Evolutionary conservation across 2,329 filamentous ascomycete species (phyloP), one percentile per base, ranked within the genome.

Genomic region (Arthrobotrys iridis): DNA sequence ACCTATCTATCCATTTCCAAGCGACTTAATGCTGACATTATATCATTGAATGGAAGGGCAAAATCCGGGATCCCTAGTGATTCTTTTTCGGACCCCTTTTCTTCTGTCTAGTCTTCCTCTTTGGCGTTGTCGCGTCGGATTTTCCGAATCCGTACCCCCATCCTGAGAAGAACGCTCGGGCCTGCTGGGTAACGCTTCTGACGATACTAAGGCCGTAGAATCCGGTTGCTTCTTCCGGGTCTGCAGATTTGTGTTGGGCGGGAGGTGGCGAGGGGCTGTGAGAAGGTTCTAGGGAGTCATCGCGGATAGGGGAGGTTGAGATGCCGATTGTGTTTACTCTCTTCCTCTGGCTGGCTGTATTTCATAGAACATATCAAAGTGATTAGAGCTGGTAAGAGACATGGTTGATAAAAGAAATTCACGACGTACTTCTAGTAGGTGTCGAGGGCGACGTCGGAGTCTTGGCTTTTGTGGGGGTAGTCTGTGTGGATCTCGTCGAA

Each of bases 91-190:
- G 45, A 2, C 33, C n/a, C 22, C 24, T 30, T 52, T 50, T 67
- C 28, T 15, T 26, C 33, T 10, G 1, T 13, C 24, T 60, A 2
- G 52, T 46, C n/a, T 30, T 35, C n/a, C 30, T 43, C 7, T 41
- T 43, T 4, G 45, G 4, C 4, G 22, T 8, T 8, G 22, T 8
- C 4, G 24, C n/a, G 10, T 11, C 26, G 30, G 22, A 15, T 6
- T 20, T 30, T 15, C 55, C 55, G n/a, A 70, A 70, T 18, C 33
- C 11, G 24, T 62, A 70, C 24, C 55, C 65, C 52, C 33, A 70
- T n/a, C 55, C 35, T 1, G 65, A 62, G 4, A 70, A 55, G 2
- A 70, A 40, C n/a, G 37, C 55, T 4, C 65, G 40, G n/a, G 33
- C 60, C 2, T 46, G 43, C 10, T 46, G 35, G 3, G 60, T 52